Evolutionary conservation across 1,284 basidiomycete species (phyloP).

Genomic region (Cryptococcus jaspeensis): DNA sequence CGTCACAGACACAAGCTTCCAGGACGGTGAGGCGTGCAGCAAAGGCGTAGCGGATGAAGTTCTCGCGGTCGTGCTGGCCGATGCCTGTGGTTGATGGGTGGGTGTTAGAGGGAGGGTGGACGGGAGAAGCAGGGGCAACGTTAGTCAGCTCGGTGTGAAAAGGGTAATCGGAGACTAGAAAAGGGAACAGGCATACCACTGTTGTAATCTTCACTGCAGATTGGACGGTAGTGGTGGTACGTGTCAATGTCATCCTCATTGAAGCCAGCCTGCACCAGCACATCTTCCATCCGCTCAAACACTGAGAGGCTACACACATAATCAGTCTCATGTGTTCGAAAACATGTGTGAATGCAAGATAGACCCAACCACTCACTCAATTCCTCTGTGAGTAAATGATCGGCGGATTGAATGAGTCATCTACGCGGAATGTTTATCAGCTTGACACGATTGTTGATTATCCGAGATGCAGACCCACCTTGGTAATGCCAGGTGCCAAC

Average conservation of each 20-base stretch:
- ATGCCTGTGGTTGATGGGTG: not conserved
- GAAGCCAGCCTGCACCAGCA: slow-evolving; percentile 16
- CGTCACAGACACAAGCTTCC: slow-evolving; percentile 10
- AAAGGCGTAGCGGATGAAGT: slow-evolving; percentile 7
- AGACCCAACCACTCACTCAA: slow-evolving; percentile 14
- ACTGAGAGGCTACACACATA: slow-evolving; percentile 9
- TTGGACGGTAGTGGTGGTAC: slow-evolving; percentile 12
- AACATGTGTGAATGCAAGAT: not conserved
- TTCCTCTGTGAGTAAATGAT: slow-evolving; percentile 7
- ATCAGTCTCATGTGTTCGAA: no score
- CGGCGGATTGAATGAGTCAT: not conserved
- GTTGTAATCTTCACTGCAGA: slow-evolving; percentile 6
- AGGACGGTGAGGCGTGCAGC: slow-evolving; percentile 14
- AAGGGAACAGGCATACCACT: slow-evolving; percentile 1
- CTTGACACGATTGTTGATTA: not conserved
- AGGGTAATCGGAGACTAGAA: no score
- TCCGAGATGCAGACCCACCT: slow-evolving; percentile 3
- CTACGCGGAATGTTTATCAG: not conserved
- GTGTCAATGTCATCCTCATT: slow-evolving; percentile 6
- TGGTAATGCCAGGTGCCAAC: slow-evolving; percentile 7
- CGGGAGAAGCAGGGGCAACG: no score
- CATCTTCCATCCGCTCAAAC: slow-evolving; percentile 12
- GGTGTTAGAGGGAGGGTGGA: not conserved
- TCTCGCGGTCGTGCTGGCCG: slow-evolving; percentile 7
- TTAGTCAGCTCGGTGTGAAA: no score